Base-by-base conservation (phyloP, 805 yeast genomes). In the Ogataea parapolymorpha region DNA sequence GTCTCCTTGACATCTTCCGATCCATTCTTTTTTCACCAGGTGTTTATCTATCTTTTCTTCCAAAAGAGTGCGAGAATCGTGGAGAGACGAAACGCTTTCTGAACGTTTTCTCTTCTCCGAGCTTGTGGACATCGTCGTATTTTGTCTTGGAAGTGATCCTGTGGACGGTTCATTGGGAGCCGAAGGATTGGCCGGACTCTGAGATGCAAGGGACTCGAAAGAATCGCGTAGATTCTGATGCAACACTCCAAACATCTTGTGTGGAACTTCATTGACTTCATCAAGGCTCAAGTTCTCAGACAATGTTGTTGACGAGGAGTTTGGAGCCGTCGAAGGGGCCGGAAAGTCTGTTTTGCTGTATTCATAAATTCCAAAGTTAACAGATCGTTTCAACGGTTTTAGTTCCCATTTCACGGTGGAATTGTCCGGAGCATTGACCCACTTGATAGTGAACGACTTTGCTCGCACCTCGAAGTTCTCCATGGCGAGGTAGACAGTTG, bases 381-480 rank as follows among this genome's bases (percentile, higher is more conserved):
- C 74, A 12, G 85, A 76, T 50, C 77, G 74, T 56, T 80, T 82
- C 47, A 82, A 61, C 2, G 98, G 97, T 54, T 81, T 82, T 38
- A 89, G 72, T 56, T 84, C 90, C 85, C 93, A 91, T 46, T 76
- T 76, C 32, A 91, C 75, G 14, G 71, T 61, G 23, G 82, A 74
- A 44, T 79, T 75, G 28, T 78, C 83, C 0, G 85, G 83, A 6
- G 85, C 85, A 47, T 80, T 76, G 40, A 90, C 80, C 98, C 98
- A 93, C 53, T 91, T 87, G 55, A 90, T 85, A 47, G 89, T 78
- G 56, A 86, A 91, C 42, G 93, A 84, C 61, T 87, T 85, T 36
- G 95, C 81, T 54, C 90, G 95, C 17, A 93, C 79, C 63, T 91
- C 97, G 35, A 93, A 75, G 2, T 89, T 81, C 63, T 91, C 98